Percentiles rank a stretch among this genome's conserved stretches.
Evolutionary conservation across 192 early-diverging fungal genomes (phyloP).

Genomic region (Phlyctochytrium planicorne): DNA sequence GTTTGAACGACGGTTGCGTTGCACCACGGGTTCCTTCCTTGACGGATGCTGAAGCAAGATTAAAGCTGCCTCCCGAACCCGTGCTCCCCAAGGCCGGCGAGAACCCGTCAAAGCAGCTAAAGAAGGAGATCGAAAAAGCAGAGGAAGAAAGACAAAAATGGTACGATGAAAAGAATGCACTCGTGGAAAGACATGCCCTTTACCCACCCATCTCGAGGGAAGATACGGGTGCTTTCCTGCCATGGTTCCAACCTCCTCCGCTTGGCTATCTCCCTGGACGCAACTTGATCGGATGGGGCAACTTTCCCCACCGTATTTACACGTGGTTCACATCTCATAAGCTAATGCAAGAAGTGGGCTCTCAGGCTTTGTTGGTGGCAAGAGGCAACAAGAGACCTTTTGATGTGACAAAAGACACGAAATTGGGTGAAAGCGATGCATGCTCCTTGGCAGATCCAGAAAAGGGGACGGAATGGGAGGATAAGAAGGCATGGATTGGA

Average conservation of each 20-base stretch:
- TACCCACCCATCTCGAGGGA: slow-evolving; percentile 1
- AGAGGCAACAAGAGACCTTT: slow-evolving; percentile 23
- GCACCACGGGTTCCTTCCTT: slow-evolving; percentile 10
- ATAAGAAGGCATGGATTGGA: background rate
- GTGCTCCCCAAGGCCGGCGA: background rate
- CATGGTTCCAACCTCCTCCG: slow-evolving; percentile 28
- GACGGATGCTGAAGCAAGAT: background rate
- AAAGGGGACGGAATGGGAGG: background rate
- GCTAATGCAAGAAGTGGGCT: slow-evolving; percentile 25
- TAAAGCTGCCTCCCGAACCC: background rate
- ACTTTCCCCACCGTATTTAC: slow-evolving; percentile 33
- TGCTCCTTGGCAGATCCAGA: background rate
- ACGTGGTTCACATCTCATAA: slow-evolving; percentile 38
- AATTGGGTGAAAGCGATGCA: slow-evolving; percentile 12
- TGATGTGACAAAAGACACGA: background rate
- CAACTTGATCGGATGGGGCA: slow-evolving; percentile 29
- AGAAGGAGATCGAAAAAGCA: slow-evolving; percentile 7
- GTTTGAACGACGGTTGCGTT: slow-evolving; percentile 33
- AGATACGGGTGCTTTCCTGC: background rate
- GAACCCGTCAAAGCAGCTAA: background rate
- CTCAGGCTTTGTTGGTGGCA: slow-evolving; percentile 27
- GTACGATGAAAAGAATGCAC: slow-evolving; percentile 7
- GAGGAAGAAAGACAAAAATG: background rate
- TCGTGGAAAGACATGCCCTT: background rate
- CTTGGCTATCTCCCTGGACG: slow-evolving; percentile 34